Conservation (phyloP, 176 grass and related monocot genomes). For the Aegilops umbellulata region DNA sequence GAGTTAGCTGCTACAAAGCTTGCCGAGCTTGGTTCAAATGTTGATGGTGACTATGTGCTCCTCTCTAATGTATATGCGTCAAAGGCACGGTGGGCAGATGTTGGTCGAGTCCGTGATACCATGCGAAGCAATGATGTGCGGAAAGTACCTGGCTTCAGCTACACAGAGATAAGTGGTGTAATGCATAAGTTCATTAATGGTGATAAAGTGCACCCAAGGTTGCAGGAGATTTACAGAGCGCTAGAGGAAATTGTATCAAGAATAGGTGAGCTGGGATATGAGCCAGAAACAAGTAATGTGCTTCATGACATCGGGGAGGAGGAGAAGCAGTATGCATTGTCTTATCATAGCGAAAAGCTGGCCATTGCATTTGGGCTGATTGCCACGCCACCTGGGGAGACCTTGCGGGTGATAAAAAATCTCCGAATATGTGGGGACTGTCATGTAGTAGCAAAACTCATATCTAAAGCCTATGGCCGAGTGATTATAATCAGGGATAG, state of each 20-base stretch:
- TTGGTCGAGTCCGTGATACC: slow-evolving; percentile 62
- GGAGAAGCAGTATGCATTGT: slow-evolving; percentile 75
- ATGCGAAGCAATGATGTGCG: slow-evolving; percentile 72
- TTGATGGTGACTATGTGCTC: slow-evolving; percentile 87
- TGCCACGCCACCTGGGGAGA: slow-evolving; percentile 48
- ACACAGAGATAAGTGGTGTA: slow-evolving; percentile 63
- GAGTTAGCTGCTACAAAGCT: slow-evolving; percentile 63
- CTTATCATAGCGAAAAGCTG: slow-evolving; percentile 80
- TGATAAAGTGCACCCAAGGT: slow-evolving; percentile 60
- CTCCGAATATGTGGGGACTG: slow-evolving; percentile 82
- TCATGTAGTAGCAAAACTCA: slow-evolving; percentile 74
- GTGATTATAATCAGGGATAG: slow-evolving; percentile 75
- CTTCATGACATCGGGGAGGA: slow-evolving; percentile 84
- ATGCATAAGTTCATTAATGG: slow-evolving; percentile 80
- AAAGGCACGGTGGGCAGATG: slow-evolving; percentile 64
- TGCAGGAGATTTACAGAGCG: slow-evolving; percentile 59
- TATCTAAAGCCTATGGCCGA: slow-evolving; percentile 71
- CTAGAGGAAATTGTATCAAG: slow-evolving; percentile 57
- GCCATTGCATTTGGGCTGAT: slow-evolving; percentile 81
- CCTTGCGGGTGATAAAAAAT: slow-evolving; percentile 83
- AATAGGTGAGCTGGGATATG: slow-evolving; percentile 74
- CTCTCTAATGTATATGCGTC: slow-evolving; percentile 83
- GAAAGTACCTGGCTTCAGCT: slow-evolving; percentile 83
- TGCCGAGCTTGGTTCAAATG: slow-evolving; percentile 64
- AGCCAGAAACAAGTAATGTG: slow-evolving; percentile 73